A percentile compares a stretch with the other conserved stretches of the same genome.
Evolutionary conservation across 2,329 filamentous ascomycete species (phyloP).

Genomic region (Aspergillus puulaauensis): DNA sequence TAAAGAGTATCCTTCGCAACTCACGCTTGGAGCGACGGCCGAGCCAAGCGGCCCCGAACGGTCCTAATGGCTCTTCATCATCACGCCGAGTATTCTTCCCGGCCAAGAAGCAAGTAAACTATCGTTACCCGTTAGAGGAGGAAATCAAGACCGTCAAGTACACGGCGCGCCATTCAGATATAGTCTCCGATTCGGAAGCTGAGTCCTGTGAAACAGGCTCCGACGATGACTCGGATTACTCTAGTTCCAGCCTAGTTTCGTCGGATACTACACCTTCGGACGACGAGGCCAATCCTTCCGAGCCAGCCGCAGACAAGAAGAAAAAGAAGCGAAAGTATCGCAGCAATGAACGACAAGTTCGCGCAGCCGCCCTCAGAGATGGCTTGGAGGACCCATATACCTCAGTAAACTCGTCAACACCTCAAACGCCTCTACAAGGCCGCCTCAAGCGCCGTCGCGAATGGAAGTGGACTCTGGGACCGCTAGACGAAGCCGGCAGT

Average conservation of each 20-base stretch:
- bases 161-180: conserved; percentile 56
- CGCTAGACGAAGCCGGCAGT: conserved; percentile 30
- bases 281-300: conserved; percentile 26
- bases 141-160: conserved; percentile 59
- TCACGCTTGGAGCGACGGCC: conserved; percentile 46
- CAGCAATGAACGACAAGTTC: conserved; percentile 37
- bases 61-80: conserved; percentile 33
- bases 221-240: conserved; percentile 28
- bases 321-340: conserved; percentile 39
- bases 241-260: conserved; percentile 26
- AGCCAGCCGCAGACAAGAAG: conserved; percentile 34
- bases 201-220: conserved; percentile 16
- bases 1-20: conserved; percentile 50
- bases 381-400: conserved; percentile 46
- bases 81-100: conserved; percentile 50
- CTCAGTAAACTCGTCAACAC: conserved; percentile 37
- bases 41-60: conserved; percentile 35
- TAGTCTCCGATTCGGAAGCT: conserved; percentile 35
- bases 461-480: conserved; percentile 59
- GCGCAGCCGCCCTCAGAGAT: conserved; percentile 40
- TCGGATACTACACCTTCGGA: conserved; percentile 33
- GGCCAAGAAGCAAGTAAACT: conserved; percentile 57
- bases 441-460: conserved; percentile 54
- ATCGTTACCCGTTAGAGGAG: conserved; percentile 56
- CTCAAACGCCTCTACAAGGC: conserved; percentile 54